These are phyloP conservation scores for Lactifluus pinguis DNA, from an alignment of 768 basidiomycete species.

Conservation along the genomic window DNA sequence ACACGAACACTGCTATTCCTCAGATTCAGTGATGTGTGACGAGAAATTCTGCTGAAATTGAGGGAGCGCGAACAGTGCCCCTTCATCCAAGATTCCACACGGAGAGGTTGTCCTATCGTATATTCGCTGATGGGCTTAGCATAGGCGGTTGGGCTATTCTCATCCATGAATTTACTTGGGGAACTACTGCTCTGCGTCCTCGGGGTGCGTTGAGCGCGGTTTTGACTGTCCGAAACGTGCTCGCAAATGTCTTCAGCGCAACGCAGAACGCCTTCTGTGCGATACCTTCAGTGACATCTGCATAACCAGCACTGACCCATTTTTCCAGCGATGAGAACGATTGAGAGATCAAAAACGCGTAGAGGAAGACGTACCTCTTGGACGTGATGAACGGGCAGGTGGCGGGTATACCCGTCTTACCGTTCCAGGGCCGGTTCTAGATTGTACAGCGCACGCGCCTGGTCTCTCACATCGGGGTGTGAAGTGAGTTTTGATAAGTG, in stretches of 20 bases:
- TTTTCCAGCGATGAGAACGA: background rate
- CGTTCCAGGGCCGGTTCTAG: slow-evolving; percentile 42
- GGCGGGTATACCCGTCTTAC: slow-evolving; percentile 35
- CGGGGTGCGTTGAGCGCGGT: slow-evolving; percentile 16
- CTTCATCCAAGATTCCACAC: slow-evolving; percentile 15
- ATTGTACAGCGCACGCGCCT: slow-evolving; percentile 29
- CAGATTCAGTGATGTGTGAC: background rate
- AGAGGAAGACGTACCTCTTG: slow-evolving; percentile 29
- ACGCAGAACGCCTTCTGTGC: slow-evolving; percentile 29
- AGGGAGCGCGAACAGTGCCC: slow-evolving; percentile 4
- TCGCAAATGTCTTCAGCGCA: slow-evolving; percentile 23
- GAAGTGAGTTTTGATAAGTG: slow-evolving; percentile 11
- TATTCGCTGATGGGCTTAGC: slow-evolving; percentile 1
- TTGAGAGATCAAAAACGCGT: background rate
- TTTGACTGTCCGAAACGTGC: slow-evolving; percentile 23
- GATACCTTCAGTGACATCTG: slow-evolving; percentile 24
- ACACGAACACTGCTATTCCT: slow-evolving; percentile 9
- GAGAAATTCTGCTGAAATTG: background rate
- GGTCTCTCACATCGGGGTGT: slow-evolving; percentile 27
- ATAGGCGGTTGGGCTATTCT: slow-evolving; percentile 27
- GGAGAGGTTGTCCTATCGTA: slow-evolving; percentile 11
- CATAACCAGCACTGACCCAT: slow-evolving; percentile 23
- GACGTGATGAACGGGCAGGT: slow-evolving; percentile 45
- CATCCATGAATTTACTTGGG: background rate
- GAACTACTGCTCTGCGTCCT: background rate